These are phyloP conservation scores for Talaromyces pinophilus DNA, from an alignment of 2,329 filamentous ascomycete species.

Conservation along the genomic window DNA sequence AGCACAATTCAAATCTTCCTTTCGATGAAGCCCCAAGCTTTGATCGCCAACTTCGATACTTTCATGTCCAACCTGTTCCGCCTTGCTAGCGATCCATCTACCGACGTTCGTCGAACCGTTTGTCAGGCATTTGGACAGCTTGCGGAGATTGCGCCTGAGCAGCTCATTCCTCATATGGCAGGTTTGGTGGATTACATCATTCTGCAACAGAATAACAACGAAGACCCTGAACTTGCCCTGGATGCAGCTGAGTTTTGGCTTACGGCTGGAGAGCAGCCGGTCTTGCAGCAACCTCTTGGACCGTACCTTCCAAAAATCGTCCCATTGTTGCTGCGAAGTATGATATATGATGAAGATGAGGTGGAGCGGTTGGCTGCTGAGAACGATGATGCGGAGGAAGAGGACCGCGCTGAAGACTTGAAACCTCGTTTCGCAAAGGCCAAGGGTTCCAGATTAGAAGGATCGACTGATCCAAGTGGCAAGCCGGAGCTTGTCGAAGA, in stretches of 20 bases:
- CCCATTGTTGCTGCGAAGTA: conserved; percentile 85
- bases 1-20: conserved; percentile 91
- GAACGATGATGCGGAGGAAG: conserved; percentile 84
- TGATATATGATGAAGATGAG: conserved; percentile 96
- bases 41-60: conserved; percentile 76
- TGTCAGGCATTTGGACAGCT: conserved; percentile 91
- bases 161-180: conserved; percentile 82
- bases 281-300: conserved; percentile 72
- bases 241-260: conserved; percentile 99
- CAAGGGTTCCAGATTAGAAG: conserved; percentile 60
- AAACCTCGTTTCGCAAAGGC: conserved; percentile 85
- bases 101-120: conserved; percentile 86
- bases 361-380: conserved; percentile 81
- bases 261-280: conserved; percentile 82
- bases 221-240: conserved; percentile 85
- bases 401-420: conserved; percentile 87
- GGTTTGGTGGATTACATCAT: conserved; percentile 93
- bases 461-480: conserved; percentile 49
- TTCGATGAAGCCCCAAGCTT: conserved; percentile 76
- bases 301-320: conserved; percentile 83
- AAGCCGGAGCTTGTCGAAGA: conserved; percentile 52
- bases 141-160: conserved; percentile 85
- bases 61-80: conserved; percentile 81
- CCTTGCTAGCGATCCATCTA: conserved; percentile 72
- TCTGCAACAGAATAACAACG: conserved; percentile 75